Conservation (phyloP, 2,329 filamentous ascomycete species). For the Cladosporium sp. region DNA sequence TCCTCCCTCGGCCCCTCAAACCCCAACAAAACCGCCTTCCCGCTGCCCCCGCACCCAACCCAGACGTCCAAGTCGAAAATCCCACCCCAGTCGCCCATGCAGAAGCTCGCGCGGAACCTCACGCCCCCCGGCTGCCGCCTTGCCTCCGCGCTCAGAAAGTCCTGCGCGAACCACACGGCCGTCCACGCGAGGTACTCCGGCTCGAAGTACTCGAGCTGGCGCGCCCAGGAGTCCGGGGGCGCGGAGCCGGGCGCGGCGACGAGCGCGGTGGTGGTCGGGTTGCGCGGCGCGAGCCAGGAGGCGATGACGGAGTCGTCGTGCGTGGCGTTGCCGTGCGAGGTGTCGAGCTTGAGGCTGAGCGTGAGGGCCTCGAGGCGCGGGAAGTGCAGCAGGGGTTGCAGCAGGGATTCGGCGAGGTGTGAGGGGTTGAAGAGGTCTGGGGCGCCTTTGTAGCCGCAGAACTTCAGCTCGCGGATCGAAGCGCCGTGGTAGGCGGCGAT, state of each 20-base stretch:
- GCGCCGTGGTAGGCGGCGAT: conserved; percentile 36
- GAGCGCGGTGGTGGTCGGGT: conserved; percentile 34
- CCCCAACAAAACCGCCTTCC: conserved; percentile 33
- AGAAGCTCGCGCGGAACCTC: conserved; percentile 41
- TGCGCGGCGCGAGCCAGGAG: conserved; percentile 39
- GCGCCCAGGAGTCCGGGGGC: conserved; percentile 37
- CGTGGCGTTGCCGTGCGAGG: conserved; percentile 32
- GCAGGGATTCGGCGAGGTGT: conserved; percentile 33
- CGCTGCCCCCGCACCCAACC: conserved; percentile 30
- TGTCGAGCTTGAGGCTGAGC: conserved; percentile 38
- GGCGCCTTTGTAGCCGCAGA: conserved; percentile 42
- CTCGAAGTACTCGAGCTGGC: conserved; percentile 35
- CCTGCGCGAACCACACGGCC: conserved; percentile 35
- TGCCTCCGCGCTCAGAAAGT: conserved; percentile 35
- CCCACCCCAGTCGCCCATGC: conserved; percentile 34
- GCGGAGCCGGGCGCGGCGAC: conserved; percentile 25
- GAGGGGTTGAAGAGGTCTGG: conserved; percentile 35
- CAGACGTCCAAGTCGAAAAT: conserved; percentile 42
- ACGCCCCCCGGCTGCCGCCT: conserved; percentile 37
- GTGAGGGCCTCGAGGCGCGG: conserved; percentile 37
- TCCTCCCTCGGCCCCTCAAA: conserved; percentile 41
- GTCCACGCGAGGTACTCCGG: conserved; percentile 37
- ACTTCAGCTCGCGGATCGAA: conserved; percentile 41
- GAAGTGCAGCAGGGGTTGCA: conserved; percentile 36
- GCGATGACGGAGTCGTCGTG: conserved; percentile 40